Percentiles rank a stretch among this genome's conserved stretches.
phyloP scores from a whole-genome alignment of 305 asterid species.

The Fraxinus sp. region DNA sequence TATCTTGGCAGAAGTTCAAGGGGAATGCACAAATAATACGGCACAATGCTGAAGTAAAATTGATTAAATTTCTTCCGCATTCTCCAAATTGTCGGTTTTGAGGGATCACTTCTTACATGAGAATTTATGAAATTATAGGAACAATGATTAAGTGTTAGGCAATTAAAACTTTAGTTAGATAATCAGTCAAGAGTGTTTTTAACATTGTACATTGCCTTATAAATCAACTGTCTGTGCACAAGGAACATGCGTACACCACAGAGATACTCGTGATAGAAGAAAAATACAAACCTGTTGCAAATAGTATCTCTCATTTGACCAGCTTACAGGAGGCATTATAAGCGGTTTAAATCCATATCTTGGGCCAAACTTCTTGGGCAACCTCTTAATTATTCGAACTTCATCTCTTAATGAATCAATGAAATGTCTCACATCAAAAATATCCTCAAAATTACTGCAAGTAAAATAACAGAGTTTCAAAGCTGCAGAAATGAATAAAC shows the following conservation, averaged over 20 bases:
- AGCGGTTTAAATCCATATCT: constrained; percentile 63
- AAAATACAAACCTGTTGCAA: constrained; percentile 66
- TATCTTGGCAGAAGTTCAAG: background rate
- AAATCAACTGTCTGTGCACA: background rate
- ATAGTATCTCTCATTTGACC: constrained; percentile 96
- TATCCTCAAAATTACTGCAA: constrained; percentile 93
- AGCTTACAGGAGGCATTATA: constrained; percentile 94
- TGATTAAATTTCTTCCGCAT: background rate
- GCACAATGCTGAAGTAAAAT: background rate
- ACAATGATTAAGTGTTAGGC: background rate
- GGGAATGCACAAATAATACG: background rate
- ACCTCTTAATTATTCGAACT: constrained; percentile 74
- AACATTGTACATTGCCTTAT: background rate
- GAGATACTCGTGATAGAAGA: constrained; percentile 8
- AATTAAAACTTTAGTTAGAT: background rate
- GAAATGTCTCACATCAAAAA: constrained; percentile 87
- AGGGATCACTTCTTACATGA: background rate
- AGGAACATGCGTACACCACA: background rate
- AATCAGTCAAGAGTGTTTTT: background rate
- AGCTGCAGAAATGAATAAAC: constrained; percentile 5
- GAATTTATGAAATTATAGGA: background rate
- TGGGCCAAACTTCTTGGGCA: constrained; percentile 75
- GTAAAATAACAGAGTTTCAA: constrained; percentile 23
- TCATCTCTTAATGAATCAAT: constrained; percentile 87
- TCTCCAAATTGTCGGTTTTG: background rate